Base-by-base conservation (phyloP, 495 filamentous ascomycete genomes). In the Neurospora sp. region DNA sequence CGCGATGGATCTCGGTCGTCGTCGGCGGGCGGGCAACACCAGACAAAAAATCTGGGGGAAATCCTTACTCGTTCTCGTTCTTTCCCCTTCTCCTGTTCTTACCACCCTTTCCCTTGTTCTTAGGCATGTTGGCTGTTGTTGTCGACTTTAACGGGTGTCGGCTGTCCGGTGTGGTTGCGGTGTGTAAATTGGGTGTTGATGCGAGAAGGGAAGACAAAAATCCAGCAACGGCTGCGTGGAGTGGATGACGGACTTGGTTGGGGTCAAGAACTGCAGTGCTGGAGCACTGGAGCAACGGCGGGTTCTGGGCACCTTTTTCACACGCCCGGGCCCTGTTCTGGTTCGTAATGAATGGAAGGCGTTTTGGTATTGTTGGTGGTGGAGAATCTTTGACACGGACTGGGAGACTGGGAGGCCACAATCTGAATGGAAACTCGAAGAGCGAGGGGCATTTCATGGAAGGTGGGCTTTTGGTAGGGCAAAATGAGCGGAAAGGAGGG, bases 71-170 rank as follows among this genome's bases (percentile, higher is more conserved):
- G 87, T 98, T 98, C 87, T 99, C 96, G 88, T 99, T 99, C 93
- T 98, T 99, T 84, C 96, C 96, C 84, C 96, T 91, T 86, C 96
- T 90, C 81, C 96, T 86, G 85, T 99, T 99, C 88, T 98, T 99
- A 87, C 96, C 96, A 82, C 96, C 96, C 92, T 98, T 80, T 79
- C 78, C 78, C 75, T 80, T 77, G 46, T 78, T 78, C 76, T 80
- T 77, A 37, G 76, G 79, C 79, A 80, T 80, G 16, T 73, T 79
- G 73, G 39, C 65, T 22, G 68, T 61, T 69, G 73, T 48, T 16
- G 65, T 35, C 35, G 35, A 22, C 40, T 3, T n/a, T n/a, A n/a
- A 70, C 38, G 71, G 53, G 53, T 65, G 27, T 65, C 53, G 53
- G 53, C 53, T 65, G 53, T 6, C 53, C 53, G 53, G 53, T 65